Conservation (phyloP, 2,329 filamentous ascomycete genomes). For the Metarhizium album region DNA sequence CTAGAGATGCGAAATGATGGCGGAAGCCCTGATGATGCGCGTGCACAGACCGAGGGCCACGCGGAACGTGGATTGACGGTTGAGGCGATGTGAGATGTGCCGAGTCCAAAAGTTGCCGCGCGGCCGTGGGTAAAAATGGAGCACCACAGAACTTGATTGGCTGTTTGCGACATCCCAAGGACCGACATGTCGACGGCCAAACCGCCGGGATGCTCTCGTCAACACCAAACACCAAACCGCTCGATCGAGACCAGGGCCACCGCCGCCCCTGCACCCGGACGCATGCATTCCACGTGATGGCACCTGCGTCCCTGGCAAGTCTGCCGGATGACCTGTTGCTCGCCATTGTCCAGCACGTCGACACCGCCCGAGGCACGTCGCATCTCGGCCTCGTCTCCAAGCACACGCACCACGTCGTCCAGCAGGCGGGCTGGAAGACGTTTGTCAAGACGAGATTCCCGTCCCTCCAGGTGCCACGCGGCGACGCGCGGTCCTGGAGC, state of each 20-base stretch:
- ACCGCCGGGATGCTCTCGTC: background rate
- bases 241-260: background rate
- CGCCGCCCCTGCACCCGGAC: background rate
- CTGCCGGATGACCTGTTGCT: constrained; percentile 41
- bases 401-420: constrained; percentile 27
- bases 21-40: no score
- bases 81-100: no score
- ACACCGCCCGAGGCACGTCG: constrained; percentile 37
- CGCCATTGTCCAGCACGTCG: constrained; percentile 34
- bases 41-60: no score
- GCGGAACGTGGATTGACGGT: no score
- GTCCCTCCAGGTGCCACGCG: constrained; percentile 24
- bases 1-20: background rate
- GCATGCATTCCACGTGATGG: constrained; percentile 1
- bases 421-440: constrained; percentile 35
- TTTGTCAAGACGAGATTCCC: constrained; percentile 37
- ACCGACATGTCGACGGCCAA: no score
- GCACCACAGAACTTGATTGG: background rate
- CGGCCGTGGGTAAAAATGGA: background rate
- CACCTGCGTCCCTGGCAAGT: constrained; percentile 22
- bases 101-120: background rate
- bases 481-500: constrained; percentile 20
- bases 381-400: constrained; percentile 29
- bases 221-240: background rate
- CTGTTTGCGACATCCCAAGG: no score